A percentile compares a stretch with the other conserved stretches of the same genome.
These are phyloP conservation scores for Ligustrum vulgare DNA, from an alignment of 257 asterid genomes.

Conservation along the genomic window DNA sequence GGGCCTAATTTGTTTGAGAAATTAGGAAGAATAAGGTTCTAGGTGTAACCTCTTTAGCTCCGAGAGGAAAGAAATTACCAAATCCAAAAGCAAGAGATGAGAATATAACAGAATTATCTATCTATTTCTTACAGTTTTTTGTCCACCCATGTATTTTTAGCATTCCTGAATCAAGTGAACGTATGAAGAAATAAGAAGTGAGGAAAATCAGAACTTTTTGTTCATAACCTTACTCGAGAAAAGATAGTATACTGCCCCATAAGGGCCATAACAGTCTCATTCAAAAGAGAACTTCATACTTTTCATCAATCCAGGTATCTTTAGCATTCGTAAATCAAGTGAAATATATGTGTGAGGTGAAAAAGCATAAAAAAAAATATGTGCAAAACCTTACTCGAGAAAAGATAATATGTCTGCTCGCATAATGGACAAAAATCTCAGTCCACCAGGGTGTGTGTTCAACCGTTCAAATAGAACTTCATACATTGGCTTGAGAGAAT, in stretches of 20 bases:
- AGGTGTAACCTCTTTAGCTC: neutral
- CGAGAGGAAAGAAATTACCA: neutral
- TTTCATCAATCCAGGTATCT: neutral
- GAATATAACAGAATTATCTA: neutral
- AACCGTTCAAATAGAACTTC: conserved; percentile 83
- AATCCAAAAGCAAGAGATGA: neutral
- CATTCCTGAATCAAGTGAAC: conserved; percentile 7
- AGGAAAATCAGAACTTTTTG: conserved; percentile 8
- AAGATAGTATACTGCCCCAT: conserved; percentile 74
- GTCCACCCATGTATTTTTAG: conserved; percentile 1
- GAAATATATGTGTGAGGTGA: conserved; percentile 11
- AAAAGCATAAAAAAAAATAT: conserved; percentile 3
- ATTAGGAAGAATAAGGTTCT: neutral
- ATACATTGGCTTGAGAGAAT: conserved; percentile 86
- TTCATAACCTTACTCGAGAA: conserved; percentile 75
- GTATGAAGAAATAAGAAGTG: conserved; percentile 8
- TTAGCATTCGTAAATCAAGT: conserved; percentile 5
- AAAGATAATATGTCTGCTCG: conserved; percentile 77
- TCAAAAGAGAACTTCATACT: conserved; percentile 84
- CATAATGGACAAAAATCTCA: conserved; percentile 74
- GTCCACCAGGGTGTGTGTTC: conserved; percentile 94
- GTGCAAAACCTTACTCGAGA: conserved; percentile 75
- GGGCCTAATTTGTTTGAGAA: neutral
- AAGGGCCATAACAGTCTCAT: conserved; percentile 58
- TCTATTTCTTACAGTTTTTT: neutral